Evolutionary conservation across 2,329 filamentous ascomycete species (phyloP), one percentile per base, ranked within the genome.

Genomic region (Beauveria brongniartii): DNA sequence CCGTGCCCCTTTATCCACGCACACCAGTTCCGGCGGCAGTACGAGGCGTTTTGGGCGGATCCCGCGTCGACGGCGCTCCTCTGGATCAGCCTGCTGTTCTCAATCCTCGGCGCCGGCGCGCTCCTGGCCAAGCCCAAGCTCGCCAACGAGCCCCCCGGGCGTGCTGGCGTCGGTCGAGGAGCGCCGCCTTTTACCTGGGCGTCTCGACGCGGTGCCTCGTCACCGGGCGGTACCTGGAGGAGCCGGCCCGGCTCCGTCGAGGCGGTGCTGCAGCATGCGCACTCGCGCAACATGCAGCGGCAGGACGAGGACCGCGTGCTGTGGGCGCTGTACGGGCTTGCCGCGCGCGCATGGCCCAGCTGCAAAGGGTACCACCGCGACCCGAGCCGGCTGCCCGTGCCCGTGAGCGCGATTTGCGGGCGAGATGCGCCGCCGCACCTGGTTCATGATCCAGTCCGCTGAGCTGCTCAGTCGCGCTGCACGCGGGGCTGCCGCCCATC

Each of bases 281-380:
- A 76, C 65, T 73, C 74, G 9, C 74, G 78, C 46, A 70, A 78
- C 64, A 68, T 76, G 55, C 74, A 73, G 55, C 73, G 71, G 20
- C 69, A 70, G 30, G 77, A 80, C 56, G 69, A 75, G 5, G 75
- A 80, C 52, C 70, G 77, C 6, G 71, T 74, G 3, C 68, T 80
- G 24, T 82, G 79, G 79, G 74, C 77, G 5, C 71, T 80, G 24
- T 78, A 80, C 63, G 75, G 75, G 46, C 70, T 80, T 20, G 74
- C 75, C 5, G 73, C 76, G 74, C 76, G 3, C 75, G 80, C 6
- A 73, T 82, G 24, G 80, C 80, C 5, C 80, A 82, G 67, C 74
- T 77, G 7, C 75, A 79, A 79, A 68, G 80, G 80, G 16, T 82
- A 82, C 61, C 79, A 82, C 62, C 76, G 80, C 9, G 79, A 82